Base-by-base conservation (phyloP, 202 grass and related monocot genomes). In the Panicum hallii region DNA sequence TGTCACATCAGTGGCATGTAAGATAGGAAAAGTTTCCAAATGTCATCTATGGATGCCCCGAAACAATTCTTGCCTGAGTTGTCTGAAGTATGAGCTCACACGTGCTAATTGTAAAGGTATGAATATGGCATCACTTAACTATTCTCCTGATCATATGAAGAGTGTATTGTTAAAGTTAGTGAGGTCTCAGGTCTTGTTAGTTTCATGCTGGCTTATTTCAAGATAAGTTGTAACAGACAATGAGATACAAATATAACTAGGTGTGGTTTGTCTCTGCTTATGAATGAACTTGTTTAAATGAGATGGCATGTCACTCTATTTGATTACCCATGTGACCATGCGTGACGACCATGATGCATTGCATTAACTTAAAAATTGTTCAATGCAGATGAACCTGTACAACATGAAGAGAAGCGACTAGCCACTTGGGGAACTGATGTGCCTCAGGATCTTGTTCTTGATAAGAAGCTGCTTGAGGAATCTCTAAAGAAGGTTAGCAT, bases 401-500 rank as follows among this genome's bases (percentile, higher is more conserved):
- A 86, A 20, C 83, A 88, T 28, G 90, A 99, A 90, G 91, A 96
- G 34, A 99, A 96, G 67, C 87, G 79, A 41, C 83, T 91, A 28
- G 93, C 97, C 32, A 96, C 93, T 61, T 99, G 97, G 97, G 97
- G 97, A 85, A 94, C 93, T 34, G 97, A 96, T 38, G 82, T 94
- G 44, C 93, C 97, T 75, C 47, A 99, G n/a, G 91, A 99, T 87
- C 86, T 99, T 65, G 86, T 99, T 67, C 87, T 99, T 42, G 91
- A 99, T 82, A 74, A 91, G 82, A 96, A 96, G 42, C 13, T 91
- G 11, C 93, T 99, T 56, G 86, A 89, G 47, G 90, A 99, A 84
- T 80, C 97, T 81, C 16, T 99, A 28, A 99, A 99, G 93, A 99
- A 96, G 92, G 95, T 95, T 72, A 75, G 67, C 30, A 80, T 79